A percentile compares a stretch with the other conserved stretches of the same genome.
Evolutionary conservation across 345 rosid genomes (phyloP).

Genomic region (Linum usitatissimum): DNA sequence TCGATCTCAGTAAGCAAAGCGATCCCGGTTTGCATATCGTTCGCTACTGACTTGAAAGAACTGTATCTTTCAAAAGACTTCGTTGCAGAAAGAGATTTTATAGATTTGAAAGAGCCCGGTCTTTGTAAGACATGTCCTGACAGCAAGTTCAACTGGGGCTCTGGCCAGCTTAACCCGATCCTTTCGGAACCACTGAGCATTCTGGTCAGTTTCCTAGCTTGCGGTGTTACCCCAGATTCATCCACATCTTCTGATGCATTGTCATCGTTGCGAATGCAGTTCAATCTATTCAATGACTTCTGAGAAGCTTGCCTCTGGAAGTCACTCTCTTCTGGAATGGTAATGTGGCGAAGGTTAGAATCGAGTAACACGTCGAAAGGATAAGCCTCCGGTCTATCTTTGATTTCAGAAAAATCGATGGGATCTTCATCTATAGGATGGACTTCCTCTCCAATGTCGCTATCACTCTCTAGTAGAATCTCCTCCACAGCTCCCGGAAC

Average conservation of each 20-base stretch:
- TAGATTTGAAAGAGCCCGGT: constrained; percentile 48
- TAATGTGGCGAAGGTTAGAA: background rate
- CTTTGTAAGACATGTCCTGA: constrained; percentile 50
- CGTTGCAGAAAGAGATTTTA: constrained; percentile 36
- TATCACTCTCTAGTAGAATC: constrained; percentile 55
- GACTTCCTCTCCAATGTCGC: constrained; percentile 67
- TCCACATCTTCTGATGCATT: no score
- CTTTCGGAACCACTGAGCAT: constrained; percentile 38
- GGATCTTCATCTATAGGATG: constrained; percentile 64
- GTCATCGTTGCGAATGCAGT: constrained; percentile 37
- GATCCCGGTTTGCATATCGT: constrained; percentile 30
- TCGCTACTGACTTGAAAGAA: constrained; percentile 50
- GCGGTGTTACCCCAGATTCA: background rate
- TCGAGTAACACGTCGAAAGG: background rate
- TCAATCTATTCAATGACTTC: constrained; percentile 25
- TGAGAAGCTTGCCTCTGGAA: no score
- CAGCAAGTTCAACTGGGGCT: constrained; percentile 58
- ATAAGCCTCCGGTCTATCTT: constrained; percentile 9
- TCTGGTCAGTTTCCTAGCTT: no score
- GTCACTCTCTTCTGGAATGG: no score
- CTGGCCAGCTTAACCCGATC: constrained; percentile 87
- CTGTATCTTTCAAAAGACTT: constrained; percentile 45
- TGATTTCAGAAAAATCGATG: constrained; percentile 12
- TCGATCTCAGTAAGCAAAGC: constrained; percentile 57
- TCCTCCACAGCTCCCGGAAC: constrained; percentile 59